Evolutionary conservation across 305 asterid species (phyloP), one percentile per base, ranked within the genome.

Genomic region (Fraxinus latifolia): DNA sequence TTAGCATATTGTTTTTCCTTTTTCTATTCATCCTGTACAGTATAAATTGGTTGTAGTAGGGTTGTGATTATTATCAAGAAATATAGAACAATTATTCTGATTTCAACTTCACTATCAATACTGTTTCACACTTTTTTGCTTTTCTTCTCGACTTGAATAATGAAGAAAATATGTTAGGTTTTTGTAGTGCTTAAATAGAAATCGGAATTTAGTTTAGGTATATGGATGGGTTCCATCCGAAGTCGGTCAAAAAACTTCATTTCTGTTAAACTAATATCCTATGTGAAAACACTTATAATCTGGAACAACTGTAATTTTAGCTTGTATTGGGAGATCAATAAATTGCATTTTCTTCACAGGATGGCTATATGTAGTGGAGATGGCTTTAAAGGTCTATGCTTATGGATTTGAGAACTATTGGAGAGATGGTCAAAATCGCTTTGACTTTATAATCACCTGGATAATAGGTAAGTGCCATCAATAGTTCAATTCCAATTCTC

Each of bases 371-470:
- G 99, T 96, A 79, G 77, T 93, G 55, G 99, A 96, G 90, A 90
- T 93, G 95, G 90, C 91, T 74, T 79, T 96, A 76, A 96, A 96
- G 89, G 91, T 96, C 77, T 96, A 94, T 84, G 80, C 98, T 39
- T 90, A 78, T 76, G 99, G 98, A 78, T 94, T 94, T 72, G 90
- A 86, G 86, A 96, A 96, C 86, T 96, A 96, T 74, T 96, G 98
- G 99, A 92, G 97, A 87, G 98, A 94, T 84, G 97, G 97, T 29
- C 97, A 92, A 86, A 96, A 96, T 89, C 97, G 94, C 78, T 94
- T 96, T 36, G 99, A 96, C 90, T 96, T 94, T 82, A 65, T 96
- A 82, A 65, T 96, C 91, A 96, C 98, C 74, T 93, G 93, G 97
- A 97, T 96, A 77, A 96, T 96, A 83, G 98, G 99, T 94, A 85